phyloP scores from a whole-genome alignment of 108 stramenopile genomes.

The Aurantiochytrium sp. region DNA sequence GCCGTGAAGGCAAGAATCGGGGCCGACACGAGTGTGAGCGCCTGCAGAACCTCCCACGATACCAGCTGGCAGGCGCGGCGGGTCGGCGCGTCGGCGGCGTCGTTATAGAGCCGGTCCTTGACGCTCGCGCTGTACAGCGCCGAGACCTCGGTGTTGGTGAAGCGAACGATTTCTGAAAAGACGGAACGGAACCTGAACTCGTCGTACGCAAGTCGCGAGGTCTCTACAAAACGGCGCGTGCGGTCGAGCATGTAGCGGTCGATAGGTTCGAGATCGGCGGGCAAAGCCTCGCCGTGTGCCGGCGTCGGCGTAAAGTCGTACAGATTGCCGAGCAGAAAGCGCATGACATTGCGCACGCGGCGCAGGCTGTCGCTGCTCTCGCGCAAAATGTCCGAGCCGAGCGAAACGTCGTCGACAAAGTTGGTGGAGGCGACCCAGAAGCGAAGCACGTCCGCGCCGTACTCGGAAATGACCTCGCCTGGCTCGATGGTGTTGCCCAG shows the following conservation, averaged over 20 bases:
- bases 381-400: conserved; percentile 84
- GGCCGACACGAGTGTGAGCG: conserved; percentile 74
- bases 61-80: conserved; percentile 81
- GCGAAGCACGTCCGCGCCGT: conserved; percentile 94
- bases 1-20: conserved; percentile 94
- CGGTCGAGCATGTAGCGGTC: conserved; percentile 93
- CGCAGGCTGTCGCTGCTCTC: conserved; percentile 86
- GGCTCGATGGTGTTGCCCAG: conserved; percentile 97
- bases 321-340: conserved; percentile 88
- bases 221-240: conserved; percentile 66
- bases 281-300: conserved; percentile 51
- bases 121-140: conserved; percentile 94
- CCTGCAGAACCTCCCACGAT: conserved; percentile 72
- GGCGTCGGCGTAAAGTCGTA: conserved; percentile 76
- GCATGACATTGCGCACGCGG: conserved; percentile 88
- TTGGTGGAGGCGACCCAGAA: conserved; percentile 95
- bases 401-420: conserved; percentile 85
- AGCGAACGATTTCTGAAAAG: conserved; percentile 75
- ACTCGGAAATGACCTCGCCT: conserved; percentile 79
- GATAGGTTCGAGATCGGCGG: conserved; percentile 72
- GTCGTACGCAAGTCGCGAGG: conserved; percentile 78
- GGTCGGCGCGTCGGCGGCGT: conserved; percentile 72
- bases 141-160: conserved; percentile 82
- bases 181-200: conserved; percentile 78
- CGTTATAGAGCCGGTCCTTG: conserved; percentile 94